Evolutionary conservation across 1,284 basidiomycete genomes (phyloP).

Genomic region (Austropuccinia psidii): DNA sequence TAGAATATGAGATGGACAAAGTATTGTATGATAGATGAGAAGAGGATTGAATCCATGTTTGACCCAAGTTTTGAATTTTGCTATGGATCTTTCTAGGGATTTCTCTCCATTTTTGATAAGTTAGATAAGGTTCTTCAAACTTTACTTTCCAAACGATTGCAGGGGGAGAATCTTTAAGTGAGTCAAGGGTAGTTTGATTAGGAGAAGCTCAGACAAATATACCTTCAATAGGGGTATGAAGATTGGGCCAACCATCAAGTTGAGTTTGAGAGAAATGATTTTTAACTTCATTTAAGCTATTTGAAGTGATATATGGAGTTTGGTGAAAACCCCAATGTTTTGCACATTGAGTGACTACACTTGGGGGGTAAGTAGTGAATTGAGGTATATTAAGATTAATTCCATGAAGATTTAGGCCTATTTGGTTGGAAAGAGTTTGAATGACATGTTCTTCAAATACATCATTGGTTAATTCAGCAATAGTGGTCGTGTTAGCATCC

Average conservation of each 20-base stretch:
- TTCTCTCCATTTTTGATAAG: constrained; percentile 97
- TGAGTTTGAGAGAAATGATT: constrained; percentile 42
- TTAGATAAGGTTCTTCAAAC: constrained; percentile 97
- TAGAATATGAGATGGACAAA: neutral
- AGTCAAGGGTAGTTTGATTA: constrained; percentile 40
- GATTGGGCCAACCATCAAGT: constrained; percentile 61
- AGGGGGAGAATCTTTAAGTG: neutral
- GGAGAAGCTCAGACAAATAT: constrained; percentile 65
- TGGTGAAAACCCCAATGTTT: constrained; percentile 83
- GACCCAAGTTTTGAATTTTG: neutral
- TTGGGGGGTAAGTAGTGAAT: constrained; percentile 67
- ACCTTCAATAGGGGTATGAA: constrained; percentile 81
- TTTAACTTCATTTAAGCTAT: constrained; percentile 63
- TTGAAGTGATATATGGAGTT: constrained; percentile 59
- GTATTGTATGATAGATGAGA: no score
- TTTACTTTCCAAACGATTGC: constrained; percentile 99
- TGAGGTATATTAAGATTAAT: constrained; percentile 66
- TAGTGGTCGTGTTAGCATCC: constrained; percentile 76
- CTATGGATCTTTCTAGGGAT: constrained; percentile 60
- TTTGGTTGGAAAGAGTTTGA: constrained; percentile 67
- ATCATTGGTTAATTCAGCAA: constrained; percentile 86
- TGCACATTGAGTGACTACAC: constrained; percentile 70
- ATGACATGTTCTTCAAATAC: constrained; percentile 96
- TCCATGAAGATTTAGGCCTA: constrained; percentile 89
- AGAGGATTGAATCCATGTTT: no score